A percentile compares a stretch with the other conserved stretches of the same genome.
Evolutionary conservation across 208 protist genomes (phyloP).

Genomic region (Naegleria lovaniensis): DNA sequence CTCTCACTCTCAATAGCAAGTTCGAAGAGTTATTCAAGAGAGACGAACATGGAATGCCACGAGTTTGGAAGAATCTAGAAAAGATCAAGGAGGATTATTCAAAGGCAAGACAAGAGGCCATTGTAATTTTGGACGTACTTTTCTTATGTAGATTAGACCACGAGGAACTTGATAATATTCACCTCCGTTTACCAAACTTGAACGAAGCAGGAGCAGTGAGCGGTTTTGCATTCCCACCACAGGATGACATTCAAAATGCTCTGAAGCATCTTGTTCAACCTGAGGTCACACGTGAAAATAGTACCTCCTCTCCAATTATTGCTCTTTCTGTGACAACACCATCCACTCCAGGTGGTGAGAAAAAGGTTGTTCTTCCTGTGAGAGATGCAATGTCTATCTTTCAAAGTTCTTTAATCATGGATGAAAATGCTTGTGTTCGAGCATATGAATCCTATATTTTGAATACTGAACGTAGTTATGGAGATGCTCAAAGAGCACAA

Average conservation of each 20-base stretch:
- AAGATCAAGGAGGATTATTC: background rate
- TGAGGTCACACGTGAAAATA: background rate
- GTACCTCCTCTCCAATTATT: no score
- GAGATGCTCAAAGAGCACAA: background rate
- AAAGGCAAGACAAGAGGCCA: background rate
- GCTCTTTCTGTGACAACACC: background rate
- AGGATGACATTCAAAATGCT: background rate
- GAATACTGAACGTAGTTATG: background rate
- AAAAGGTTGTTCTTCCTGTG: no score
- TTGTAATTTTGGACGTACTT: background rate
- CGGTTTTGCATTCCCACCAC: background rate
- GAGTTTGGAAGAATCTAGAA: background rate
- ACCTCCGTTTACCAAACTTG: background rate
- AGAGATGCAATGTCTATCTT: background rate
- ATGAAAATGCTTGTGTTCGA: background rate
- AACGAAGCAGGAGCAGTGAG: background rate
- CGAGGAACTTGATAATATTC: background rate
- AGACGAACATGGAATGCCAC: background rate
- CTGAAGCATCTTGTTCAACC: no score
- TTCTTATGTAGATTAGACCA: background rate
- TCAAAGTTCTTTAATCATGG: background rate
- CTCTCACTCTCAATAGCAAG: background rate
- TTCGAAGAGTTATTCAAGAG: constrained; percentile 6
- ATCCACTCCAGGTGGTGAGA: background rate
- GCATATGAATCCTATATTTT: background rate